Evolutionary conservation across 352 stramenopile genomes (phyloP), one percentile per base, ranked within the genome.

Genomic region (Phytophthora pinifolia): DNA sequence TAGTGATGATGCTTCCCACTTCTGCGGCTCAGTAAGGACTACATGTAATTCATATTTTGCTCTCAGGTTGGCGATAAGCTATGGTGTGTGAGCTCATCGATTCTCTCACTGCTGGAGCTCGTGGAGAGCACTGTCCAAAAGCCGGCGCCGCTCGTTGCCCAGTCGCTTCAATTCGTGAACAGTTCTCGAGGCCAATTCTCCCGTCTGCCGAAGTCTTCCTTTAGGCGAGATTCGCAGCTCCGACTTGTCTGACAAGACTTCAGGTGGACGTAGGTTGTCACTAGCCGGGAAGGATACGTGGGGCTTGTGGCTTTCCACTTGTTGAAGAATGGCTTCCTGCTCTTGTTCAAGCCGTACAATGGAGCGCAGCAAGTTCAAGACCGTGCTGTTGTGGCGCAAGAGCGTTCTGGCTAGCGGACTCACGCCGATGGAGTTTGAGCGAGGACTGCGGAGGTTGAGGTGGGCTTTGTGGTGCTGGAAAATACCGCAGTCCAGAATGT

Each of bases 401-500:
- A 54, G 10, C 27, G 46, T 25, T 32, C 33, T 52, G 14, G 50
- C 30, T 7, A 56, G 9, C 25, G 55, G 34, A 30, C 41, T 53
- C 6, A 65, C 29, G 12, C 35, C 44, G 7, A 32, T 18, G 20
- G 44, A 62, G 34, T 29, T 30, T 12, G 14, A 37, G 37, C 29
- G 45, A 13, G 54, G 37, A 35, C 20, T 47, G 6, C 43, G 42
- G 2, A 56, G 32, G 33, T 58, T 54, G 1, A 65, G 57, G 17
- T 61, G 46, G 14, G 57, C 17, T 22, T 65, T 70, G 22, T 70
- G 54, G 44, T 62, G 61, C 32, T 65, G 37, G 44, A 72, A 72
- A 30, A 68, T 61, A 27, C 46, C 58, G 37, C 55, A 62, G 6
- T 66, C 47, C 6, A 65, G 49, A 14, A 92, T 84, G 4, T 78